Percentiles rank a stretch among this genome's conserved stretches.
Evolutionary conservation across 2,329 filamentous ascomycete genomes (phyloP).

Genomic region (Claviceps humidiphila): DNA sequence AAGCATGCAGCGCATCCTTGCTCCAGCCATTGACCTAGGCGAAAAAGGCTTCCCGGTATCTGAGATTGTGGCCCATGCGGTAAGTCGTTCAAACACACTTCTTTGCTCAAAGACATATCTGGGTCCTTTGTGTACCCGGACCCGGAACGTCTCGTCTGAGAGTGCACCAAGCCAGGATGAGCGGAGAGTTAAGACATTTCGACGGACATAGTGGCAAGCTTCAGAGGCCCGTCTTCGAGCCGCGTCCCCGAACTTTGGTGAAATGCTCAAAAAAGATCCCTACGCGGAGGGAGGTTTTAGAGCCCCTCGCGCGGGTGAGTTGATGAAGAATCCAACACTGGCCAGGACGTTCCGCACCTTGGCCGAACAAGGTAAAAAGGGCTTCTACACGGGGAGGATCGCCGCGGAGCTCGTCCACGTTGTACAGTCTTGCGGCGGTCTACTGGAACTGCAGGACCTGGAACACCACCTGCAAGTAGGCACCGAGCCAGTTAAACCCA

Average conservation of each 20-base stretch:
- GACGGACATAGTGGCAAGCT: slow-evolving; percentile 49
- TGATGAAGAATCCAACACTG: slow-evolving; percentile 75
- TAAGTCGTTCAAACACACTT: slow-evolving; percentile 28
- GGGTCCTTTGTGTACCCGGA: too few relatives aligned
- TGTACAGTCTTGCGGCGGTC: slow-evolving; percentile 61
- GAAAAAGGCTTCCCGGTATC: slow-evolving; percentile 86
- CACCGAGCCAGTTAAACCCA: slow-evolving; percentile 70
- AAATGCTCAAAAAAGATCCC: slow-evolving; percentile 74
- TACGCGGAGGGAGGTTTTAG: slow-evolving; percentile 55
- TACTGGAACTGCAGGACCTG: slow-evolving; percentile 68
- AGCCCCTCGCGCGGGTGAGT: slow-evolving; percentile 66
- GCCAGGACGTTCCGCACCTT: slow-evolving; percentile 71
- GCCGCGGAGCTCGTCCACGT: slow-evolving; percentile 72
- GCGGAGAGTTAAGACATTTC: too few relatives aligned
- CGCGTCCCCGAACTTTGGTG: slow-evolving; percentile 74
- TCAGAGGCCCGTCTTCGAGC: slow-evolving; percentile 50
- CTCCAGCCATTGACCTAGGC: slow-evolving; percentile 70
- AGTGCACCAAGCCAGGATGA: too few relatives aligned
- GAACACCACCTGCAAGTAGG: slow-evolving; percentile 54
- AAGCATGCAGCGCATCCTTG: slow-evolving; percentile 61
- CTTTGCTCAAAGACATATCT: background rate
- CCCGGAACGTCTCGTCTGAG: too few relatives aligned
- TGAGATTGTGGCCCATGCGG: slow-evolving; percentile 57
- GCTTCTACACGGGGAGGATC: slow-evolving; percentile 79
- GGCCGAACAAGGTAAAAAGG: slow-evolving; percentile 69